Evolutionary conservation across 78 protist species (phyloP).

Genomic region (Dictyostelium intermedium): DNA sequence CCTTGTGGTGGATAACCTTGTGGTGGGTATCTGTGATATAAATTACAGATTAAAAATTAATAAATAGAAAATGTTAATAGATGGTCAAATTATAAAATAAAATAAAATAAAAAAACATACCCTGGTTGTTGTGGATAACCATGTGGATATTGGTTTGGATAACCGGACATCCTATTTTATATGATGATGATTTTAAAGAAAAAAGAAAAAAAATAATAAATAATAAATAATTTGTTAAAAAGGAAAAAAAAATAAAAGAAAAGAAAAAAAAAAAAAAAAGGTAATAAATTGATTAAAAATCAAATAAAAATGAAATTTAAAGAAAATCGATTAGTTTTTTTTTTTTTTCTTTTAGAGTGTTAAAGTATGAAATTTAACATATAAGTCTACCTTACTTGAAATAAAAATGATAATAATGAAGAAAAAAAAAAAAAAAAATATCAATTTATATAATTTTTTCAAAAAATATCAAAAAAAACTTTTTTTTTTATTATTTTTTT

Average conservation of each 20-base stretch:
- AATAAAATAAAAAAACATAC: neutral
- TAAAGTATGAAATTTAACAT: neutral
- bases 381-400: neutral
- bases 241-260: neutral
- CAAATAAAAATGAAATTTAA: neutral
- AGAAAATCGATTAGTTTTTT: neutral
- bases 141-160: constrained; percentile 13
- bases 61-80: neutral
- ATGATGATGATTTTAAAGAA: neutral
- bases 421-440: neutral
- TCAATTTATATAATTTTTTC: neutral
- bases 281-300: neutral
- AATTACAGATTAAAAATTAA: too few relatives aligned
- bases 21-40: constrained; percentile 48
- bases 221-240: too few relatives aligned
- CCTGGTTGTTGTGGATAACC: constrained; percentile 11
- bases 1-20: constrained; percentile 53
- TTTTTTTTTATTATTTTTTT: too few relatives aligned
- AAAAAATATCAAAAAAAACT: neutral
- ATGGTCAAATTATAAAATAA: neutral
- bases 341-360: neutral
- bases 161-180: neutral
- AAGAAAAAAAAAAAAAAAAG: neutral
- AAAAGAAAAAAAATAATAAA: neutral
- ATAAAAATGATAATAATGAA: neutral